These are phyloP conservation scores for Microstroma glucosiphilum DNA, from an alignment of 1,284 basidiomycete species.

Conservation along the genomic window DNA sequence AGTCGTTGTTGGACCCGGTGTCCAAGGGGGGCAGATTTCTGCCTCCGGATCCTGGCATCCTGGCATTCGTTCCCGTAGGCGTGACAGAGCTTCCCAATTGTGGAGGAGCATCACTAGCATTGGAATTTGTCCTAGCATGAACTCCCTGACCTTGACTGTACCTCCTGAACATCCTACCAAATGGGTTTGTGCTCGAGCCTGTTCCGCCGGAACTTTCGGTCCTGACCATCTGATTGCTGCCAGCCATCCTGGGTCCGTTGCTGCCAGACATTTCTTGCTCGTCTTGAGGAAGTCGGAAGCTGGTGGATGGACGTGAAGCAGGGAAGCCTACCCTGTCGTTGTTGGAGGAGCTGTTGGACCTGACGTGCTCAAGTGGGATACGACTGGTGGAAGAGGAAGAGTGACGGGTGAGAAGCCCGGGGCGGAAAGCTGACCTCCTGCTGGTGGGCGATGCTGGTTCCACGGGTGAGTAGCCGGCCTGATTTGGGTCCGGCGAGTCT, in stretches of 20 bases:
- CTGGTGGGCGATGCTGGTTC: background rate
- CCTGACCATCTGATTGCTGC: background rate
- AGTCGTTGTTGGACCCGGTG: slow-evolving; percentile 19
- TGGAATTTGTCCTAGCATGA: slow-evolving; percentile 16
- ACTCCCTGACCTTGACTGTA: slow-evolving; percentile 29
- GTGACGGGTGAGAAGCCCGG: background rate
- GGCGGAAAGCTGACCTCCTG: background rate
- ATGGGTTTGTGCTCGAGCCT: slow-evolving; percentile 15
- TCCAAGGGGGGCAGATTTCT: background rate
- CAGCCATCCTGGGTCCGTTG: background rate
- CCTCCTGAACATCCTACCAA: slow-evolving; percentile 40
- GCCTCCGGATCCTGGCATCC: too few species aligned
- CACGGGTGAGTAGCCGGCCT: background rate
- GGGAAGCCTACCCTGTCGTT: background rate
- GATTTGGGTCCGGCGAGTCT: background rate
- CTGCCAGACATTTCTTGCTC: background rate
- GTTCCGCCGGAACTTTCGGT: background rate
- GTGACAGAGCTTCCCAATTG: slow-evolving; percentile 6
- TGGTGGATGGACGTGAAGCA: background rate
- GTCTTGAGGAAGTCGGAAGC: background rate
- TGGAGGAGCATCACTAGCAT: background rate
- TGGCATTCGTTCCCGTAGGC: too few species aligned
- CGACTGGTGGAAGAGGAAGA: slow-evolving; percentile 3
- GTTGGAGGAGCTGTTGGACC: background rate
- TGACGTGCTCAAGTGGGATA: background rate